Percentiles rank a stretch among this genome's conserved stretches.
Conservation (phyloP, 176 grass and related monocot genomes). For the Ensete glaucum region DNA sequence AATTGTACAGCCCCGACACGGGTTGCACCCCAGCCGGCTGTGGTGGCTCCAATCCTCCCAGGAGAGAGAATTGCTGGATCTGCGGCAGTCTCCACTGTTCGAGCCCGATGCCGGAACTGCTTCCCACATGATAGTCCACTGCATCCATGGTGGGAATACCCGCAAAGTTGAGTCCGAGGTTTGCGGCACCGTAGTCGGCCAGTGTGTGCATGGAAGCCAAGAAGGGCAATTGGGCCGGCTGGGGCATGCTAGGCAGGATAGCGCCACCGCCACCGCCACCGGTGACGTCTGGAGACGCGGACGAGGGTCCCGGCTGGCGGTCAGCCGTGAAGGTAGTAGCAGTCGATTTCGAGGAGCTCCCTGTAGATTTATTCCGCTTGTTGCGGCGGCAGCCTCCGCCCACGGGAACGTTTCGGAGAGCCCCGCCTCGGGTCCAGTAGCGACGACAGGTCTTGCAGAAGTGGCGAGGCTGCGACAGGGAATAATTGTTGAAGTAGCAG, state of each 20-base stretch:
- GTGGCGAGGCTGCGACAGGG: constrained; percentile 90
- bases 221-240: constrained; percentile 47
- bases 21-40: constrained; percentile 12
- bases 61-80: constrained; percentile 69
- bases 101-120: constrained; percentile 30
- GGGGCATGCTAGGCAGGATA: constrained; percentile 13
- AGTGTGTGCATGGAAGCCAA: constrained; percentile 52
- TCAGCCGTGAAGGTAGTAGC: constrained; percentile 25
- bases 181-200: constrained; percentile 35
- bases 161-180: constrained; percentile 45
- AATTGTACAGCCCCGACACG: constrained; percentile 44
- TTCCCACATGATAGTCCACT: constrained; percentile 47
- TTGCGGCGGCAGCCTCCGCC: constrained; percentile 87
- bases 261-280: constrained; percentile 15
- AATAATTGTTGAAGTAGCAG: constrained; percentile 99
- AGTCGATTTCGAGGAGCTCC: constrained; percentile 39
- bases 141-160: constrained; percentile 46
- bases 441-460: constrained; percentile 98
- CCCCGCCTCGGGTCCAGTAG: constrained; percentile 84
- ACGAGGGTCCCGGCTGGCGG: constrained; percentile 12
- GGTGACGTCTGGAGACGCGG: constrained; percentile 39
- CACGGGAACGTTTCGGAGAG: constrained; percentile 76
- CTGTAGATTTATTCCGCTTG: constrained; percentile 74
- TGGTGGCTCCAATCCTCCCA: constrained; percentile 33
- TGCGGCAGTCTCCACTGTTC: constrained; percentile 67